phyloP scores from a whole-genome alignment of 257 asterid species.

The Penstemon davidsonii region DNA sequence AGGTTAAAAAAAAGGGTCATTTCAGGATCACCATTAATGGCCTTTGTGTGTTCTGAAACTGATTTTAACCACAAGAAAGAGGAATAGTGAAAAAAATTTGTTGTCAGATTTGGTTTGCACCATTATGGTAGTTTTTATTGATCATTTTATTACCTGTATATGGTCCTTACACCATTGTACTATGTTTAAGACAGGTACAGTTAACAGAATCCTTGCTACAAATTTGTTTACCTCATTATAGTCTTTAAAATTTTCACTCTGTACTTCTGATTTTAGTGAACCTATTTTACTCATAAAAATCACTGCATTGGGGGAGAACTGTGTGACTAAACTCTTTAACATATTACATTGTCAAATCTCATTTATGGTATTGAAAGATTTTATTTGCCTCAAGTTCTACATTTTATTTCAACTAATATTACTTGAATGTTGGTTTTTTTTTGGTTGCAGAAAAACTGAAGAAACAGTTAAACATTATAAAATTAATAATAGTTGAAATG shows the following conservation, averaged over 20 bases:
- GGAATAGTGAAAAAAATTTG: conserved; percentile 31
- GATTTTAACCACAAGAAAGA: conserved; percentile 23
- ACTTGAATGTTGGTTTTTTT: background rate
- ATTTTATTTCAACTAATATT: conserved; percentile 16
- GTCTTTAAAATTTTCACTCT: conserved; percentile 23
- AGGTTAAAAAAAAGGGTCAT: background rate
- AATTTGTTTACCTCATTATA: conserved; percentile 17
- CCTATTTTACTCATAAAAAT: conserved; percentile 17
- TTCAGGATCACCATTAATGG: conserved; percentile 23
- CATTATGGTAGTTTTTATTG: conserved; percentile 25
- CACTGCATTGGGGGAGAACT: conserved; percentile 7
- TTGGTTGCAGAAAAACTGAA: background rate
- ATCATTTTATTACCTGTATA: conserved; percentile 32
- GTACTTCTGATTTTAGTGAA: conserved; percentile 11
- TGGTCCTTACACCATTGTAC: conserved; percentile 38
- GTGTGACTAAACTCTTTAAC: background rate
- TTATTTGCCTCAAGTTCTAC: background rate
- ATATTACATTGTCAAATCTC: background rate
- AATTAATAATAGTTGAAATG: background rate
- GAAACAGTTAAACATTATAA: background rate
- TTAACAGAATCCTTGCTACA: conserved; percentile 25
- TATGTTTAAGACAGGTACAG: conserved; percentile 29
- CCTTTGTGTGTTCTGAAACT: conserved; percentile 19
- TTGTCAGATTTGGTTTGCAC: conserved; percentile 40
- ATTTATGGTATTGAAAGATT: background rate